Evolutionary conservation across 2,329 filamentous ascomycete genomes (phyloP).

Genomic region (Ilyonectria robusta): DNA sequence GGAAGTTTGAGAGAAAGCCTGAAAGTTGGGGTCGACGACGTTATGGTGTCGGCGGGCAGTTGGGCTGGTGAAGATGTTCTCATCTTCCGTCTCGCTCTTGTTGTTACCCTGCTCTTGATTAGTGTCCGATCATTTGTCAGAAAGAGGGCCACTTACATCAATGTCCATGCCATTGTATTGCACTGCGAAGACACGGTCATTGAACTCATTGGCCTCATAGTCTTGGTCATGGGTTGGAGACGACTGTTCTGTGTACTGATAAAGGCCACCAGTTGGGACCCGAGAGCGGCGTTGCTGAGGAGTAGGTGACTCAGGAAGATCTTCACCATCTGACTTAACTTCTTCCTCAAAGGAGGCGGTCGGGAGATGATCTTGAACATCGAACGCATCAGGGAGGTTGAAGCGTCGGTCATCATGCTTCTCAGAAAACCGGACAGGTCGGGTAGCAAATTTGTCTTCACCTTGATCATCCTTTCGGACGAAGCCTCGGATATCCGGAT

Average conservation of each 20-base stretch:
- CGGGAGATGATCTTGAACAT: neutral
- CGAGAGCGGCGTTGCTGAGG: neutral
- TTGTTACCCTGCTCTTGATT: neutral
- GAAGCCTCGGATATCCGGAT: constrained; percentile 52
- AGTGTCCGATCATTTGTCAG: neutral
- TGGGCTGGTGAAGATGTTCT: neutral
- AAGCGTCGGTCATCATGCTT: constrained; percentile 50
- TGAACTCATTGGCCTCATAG: neutral
- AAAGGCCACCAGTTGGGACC: neutral
- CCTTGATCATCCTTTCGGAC: constrained; percentile 47
- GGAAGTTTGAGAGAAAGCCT: neutral
- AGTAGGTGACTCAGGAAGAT: neutral
- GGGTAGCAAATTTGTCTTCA: constrained; percentile 45
- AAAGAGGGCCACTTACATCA: neutral
- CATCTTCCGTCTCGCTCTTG: neutral
- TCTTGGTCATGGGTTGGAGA: neutral
- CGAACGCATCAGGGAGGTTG: constrained; percentile 47
- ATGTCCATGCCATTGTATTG: neutral
- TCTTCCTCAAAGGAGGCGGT: neutral
- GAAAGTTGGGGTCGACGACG: neutral
- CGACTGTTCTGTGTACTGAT: neutral
- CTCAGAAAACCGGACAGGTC: constrained; percentile 52
- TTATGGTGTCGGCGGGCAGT: neutral
- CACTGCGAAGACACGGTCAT: neutral
- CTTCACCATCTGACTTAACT: neutral